These are phyloP conservation scores for Lippia alba DNA, from an alignment of 305 asterid species.

Conservation along the genomic window DNA sequence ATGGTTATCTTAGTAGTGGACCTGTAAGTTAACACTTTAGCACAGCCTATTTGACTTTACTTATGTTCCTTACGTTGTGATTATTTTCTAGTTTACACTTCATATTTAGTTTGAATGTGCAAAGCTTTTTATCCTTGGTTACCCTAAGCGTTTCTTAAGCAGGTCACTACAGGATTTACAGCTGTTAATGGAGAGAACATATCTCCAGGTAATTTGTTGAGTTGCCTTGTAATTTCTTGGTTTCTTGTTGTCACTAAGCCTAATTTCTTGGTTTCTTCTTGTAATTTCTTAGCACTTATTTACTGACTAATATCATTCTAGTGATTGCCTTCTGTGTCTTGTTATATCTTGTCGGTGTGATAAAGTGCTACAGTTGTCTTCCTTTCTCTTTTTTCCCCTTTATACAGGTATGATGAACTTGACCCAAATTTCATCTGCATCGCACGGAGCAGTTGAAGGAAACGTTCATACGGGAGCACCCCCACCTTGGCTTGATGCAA, in stretches of 20 bases:
- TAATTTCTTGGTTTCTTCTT: not conserved
- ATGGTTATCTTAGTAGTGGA: constrained; percentile 23
- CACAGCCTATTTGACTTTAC: not conserved
- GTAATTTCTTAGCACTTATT: not conserved
- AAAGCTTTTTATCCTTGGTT: not conserved
- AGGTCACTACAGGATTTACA: constrained; percentile 50
- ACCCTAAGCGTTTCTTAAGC: constrained; percentile 37
- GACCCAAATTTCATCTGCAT: constrained; percentile 48
- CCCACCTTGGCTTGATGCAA: constrained; percentile 81
- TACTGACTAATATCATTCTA: not conserved
- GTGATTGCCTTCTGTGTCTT: not conserved
- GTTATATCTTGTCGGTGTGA: constrained; percentile 16
- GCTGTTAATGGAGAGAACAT: constrained; percentile 41
- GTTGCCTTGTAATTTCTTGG: not conserved
- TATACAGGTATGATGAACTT: constrained; percentile 48
- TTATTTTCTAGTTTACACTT: not conserved
- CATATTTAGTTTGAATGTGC: not conserved
- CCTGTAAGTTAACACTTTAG: constrained; percentile 38
- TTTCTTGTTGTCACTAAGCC: constrained; percentile 19
- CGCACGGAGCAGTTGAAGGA: constrained; percentile 54
- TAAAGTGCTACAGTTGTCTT: not conserved
- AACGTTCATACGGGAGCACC: constrained; percentile 93
- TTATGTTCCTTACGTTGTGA: not conserved
- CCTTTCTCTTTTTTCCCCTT: constrained; percentile 10
- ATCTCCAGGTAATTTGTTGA: constrained; percentile 43